A percentile compares a stretch with the other conserved stretches of the same genome.
Evolutionary conservation across 306 rosid species (phyloP).

Genomic region (Pueraria montana): DNA sequence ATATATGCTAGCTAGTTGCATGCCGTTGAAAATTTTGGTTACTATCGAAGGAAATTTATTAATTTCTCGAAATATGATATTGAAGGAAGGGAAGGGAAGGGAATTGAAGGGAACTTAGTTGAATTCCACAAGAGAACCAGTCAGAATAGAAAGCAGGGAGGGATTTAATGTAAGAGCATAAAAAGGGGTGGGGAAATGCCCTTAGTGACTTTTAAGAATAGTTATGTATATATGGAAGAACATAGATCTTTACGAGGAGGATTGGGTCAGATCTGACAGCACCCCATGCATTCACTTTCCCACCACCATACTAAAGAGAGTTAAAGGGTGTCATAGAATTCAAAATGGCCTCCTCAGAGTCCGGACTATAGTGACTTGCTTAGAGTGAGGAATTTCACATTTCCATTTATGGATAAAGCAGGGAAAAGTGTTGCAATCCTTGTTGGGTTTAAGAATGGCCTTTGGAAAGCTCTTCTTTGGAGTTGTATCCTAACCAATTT

Average conservation of each 20-base stretch:
- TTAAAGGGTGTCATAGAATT: conserved; percentile 59
- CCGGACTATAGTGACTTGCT: conserved; percentile 60
- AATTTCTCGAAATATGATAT: conserved; percentile 30
- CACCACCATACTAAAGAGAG: conserved; percentile 56
- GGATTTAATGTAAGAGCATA: conserved; percentile 42
- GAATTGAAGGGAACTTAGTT: conserved; percentile 47
- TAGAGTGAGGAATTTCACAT: conserved; percentile 58
- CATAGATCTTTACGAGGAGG: conserved; percentile 58
- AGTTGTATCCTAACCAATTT: conserved; percentile 46
- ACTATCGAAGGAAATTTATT: conserved; percentile 16
- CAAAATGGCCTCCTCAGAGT: conserved; percentile 62
- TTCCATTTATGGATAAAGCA: conserved; percentile 62
- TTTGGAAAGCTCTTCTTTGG: conserved; percentile 60
- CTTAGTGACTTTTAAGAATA: conserved; percentile 44
- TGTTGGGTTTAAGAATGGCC: conserved; percentile 54
- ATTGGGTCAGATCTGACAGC: conserved; percentile 68
- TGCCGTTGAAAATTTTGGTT: conserved; percentile 32
- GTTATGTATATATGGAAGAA: conserved; percentile 54
- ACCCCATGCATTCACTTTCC: conserved; percentile 57
- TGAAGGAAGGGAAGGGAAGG: conserved; percentile 45
- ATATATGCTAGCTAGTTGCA: conserved; percentile 1
- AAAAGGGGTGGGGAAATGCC: conserved; percentile 45
- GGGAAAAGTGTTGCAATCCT: conserved; percentile 51
- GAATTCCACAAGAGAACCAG: conserved; percentile 34
- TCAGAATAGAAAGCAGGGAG: background rate